These are phyloP conservation scores for Fomitopsis pinicola DNA, from an alignment of 1,284 basidiomycete species.

Conservation along the genomic window DNA sequence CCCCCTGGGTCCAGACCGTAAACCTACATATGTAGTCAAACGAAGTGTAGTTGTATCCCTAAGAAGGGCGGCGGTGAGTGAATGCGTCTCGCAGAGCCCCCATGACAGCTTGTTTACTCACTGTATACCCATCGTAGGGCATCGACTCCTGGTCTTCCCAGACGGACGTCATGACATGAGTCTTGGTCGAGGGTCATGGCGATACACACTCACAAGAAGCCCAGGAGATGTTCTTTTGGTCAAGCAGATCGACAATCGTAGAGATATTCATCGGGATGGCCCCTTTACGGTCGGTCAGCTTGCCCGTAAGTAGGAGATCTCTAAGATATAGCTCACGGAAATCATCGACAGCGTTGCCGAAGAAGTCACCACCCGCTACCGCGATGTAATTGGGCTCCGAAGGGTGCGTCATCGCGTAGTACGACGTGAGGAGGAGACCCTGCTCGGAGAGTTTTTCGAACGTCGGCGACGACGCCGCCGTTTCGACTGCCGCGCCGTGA, in stretches of 20 bases:
- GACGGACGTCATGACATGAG: neutral
- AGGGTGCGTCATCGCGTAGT: conserved; percentile 57
- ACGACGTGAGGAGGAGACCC: conserved; percentile 49
- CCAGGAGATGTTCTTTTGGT: conserved; percentile 55
- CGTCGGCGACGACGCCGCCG: conserved; percentile 24
- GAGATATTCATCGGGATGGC: conserved; percentile 39
- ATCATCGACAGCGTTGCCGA: conserved; percentile 47
- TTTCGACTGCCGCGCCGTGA: conserved; percentile 16
- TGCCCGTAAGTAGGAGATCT: neutral
- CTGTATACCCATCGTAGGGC: conserved; percentile 47
- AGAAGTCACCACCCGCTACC: conserved; percentile 53
- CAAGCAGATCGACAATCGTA: conserved; percentile 61
- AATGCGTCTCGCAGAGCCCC: neutral
- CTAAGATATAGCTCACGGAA: conserved; percentile 24
- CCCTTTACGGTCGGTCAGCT: neutral
- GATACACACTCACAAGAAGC: conserved; percentile 27
- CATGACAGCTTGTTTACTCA: neutral
- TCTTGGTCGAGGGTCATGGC: too few species aligned
- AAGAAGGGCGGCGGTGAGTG: neutral
- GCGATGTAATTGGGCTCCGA: conserved; percentile 62
- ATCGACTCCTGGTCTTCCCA: conserved; percentile 57
- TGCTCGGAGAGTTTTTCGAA: conserved; percentile 48
- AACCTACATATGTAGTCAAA: conserved; percentile 41
- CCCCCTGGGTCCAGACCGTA: conserved; percentile 2
- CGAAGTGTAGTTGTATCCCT: conserved; percentile 36